These are phyloP conservation scores for Syzygium grande DNA, from an alignment of 345 rosid species.

Conservation along the genomic window DNA sequence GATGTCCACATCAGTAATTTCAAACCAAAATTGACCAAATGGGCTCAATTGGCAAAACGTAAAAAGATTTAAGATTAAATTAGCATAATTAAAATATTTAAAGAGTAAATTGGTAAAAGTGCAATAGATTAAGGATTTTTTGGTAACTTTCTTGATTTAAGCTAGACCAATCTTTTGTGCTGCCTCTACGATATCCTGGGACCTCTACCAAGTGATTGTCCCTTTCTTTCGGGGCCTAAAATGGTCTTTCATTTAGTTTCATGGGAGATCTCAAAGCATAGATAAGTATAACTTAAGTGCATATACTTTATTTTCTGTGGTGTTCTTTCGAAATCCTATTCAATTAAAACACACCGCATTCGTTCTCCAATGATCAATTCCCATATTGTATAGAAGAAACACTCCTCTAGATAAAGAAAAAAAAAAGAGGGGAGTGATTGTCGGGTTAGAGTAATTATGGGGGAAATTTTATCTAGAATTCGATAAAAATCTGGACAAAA, in stretches of 20 bases:
- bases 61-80: too few relatives aligned
- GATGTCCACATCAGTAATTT: too few relatives aligned
- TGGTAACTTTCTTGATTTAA: background rate
- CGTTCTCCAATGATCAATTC: background rate
- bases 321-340: background rate
- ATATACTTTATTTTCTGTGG: background rate
- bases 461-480: background rate
- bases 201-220: background rate
- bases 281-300: background rate
- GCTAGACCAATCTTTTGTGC: background rate
- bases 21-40: too few relatives aligned
- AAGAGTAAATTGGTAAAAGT: too few relatives aligned
- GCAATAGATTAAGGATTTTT: too few relatives aligned
- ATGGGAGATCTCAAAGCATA: background rate
- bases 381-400: background rate
- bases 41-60: too few relatives aligned
- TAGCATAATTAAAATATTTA: too few relatives aligned
- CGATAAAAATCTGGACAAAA: background rate
- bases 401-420: background rate
- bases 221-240: background rate
- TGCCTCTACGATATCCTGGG: background rate
- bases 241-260: background rate
- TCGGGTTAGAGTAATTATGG: background rate
- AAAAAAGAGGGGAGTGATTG: background rate
- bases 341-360: background rate